Percentiles rank a stretch among this genome's conserved stretches.
Evolutionary conservation across 352 stramenopile genomes (phyloP).

Genomic region (Globisporangium canariense): DNA sequence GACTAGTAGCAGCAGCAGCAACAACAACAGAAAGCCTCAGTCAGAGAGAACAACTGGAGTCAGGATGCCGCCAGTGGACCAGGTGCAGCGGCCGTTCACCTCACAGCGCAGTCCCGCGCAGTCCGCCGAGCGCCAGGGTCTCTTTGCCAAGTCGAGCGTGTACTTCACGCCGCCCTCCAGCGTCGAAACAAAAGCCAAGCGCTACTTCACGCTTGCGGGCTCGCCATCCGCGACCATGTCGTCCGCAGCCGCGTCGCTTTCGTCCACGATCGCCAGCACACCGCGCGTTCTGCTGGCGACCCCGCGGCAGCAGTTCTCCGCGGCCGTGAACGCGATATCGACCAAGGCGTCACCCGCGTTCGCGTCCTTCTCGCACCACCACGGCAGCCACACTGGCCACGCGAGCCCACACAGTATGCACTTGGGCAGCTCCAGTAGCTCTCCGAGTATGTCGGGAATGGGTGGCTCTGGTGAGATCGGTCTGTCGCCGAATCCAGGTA

Average conservation of each 20-base stretch:
- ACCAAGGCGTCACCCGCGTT: constrained; percentile 73
- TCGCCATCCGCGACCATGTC: constrained; percentile 70
- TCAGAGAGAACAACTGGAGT: not conserved
- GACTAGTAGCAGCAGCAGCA: not conserved
- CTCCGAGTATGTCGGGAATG: constrained; percentile 11
- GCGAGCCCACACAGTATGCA: constrained; percentile 4
- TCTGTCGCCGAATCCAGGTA: not conserved
- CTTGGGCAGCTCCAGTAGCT: constrained; percentile 10
- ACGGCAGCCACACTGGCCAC: not conserved
- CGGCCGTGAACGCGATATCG: constrained; percentile 72
- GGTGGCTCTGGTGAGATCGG: not conserved
- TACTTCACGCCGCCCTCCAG: constrained; percentile 65
- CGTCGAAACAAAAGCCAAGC: constrained; percentile 62
- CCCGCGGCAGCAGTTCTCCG: constrained; percentile 71
- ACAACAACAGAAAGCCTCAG: not conserved
- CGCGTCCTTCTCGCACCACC: constrained; percentile 45
- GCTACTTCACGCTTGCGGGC: constrained; percentile 52
- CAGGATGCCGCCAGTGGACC: constrained; percentile 22
- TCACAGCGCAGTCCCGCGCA: constrained; percentile 20
- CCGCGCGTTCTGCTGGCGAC: constrained; percentile 58
- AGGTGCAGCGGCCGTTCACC: constrained; percentile 31
- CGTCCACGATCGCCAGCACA: constrained; percentile 70
- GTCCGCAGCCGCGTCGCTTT: constrained; percentile 65
- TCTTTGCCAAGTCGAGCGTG: constrained; percentile 50
- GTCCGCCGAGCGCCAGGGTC: constrained; percentile 19